Percentiles rank a stretch among this genome's conserved stretches.
Evolutionary conservation across 1,284 basidiomycete species (phyloP).

Genomic region (Termitomyces sp.): DNA sequence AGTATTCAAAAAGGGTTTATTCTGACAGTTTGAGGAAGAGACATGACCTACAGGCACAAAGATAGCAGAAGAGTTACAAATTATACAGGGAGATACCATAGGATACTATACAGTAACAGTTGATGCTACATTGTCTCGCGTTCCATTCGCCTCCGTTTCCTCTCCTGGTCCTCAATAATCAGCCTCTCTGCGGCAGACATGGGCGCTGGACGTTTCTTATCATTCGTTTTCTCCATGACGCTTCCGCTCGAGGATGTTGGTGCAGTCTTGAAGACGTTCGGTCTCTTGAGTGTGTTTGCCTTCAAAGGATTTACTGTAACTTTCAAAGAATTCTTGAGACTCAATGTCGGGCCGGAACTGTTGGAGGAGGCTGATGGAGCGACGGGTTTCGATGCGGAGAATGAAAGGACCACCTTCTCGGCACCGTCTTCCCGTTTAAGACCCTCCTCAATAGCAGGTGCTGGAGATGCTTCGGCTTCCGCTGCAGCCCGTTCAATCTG

Average conservation of each 20-base stretch:
- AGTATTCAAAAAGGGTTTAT: background rate
- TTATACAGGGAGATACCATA: background rate
- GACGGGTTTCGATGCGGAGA: constrained; percentile 49
- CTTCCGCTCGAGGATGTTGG: constrained; percentile 24
- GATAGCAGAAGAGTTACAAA: background rate
- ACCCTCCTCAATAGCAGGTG: constrained; percentile 50
- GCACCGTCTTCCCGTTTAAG: constrained; percentile 71
- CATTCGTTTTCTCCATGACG: constrained; percentile 30
- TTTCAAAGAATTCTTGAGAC: constrained; percentile 63
- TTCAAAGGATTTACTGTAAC: constrained; percentile 40
- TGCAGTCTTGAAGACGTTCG: constrained; percentile 69
- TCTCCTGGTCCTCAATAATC: constrained; percentile 83
- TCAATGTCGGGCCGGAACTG: constrained; percentile 34
- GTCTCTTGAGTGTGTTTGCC: constrained; percentile 58
- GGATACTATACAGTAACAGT: background rate
- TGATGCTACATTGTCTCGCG: constrained; percentile 34
- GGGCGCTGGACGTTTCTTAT: constrained; percentile 52
- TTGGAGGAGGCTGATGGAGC: constrained; percentile 24
- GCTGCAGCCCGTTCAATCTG: constrained; percentile 85
- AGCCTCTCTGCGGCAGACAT: constrained; percentile 82
- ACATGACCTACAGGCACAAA: background rate
- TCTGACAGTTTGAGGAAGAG: background rate
- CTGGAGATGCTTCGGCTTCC: constrained; percentile 30
- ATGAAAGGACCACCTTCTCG: constrained; percentile 69
- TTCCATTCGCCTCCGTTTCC: constrained; percentile 71